These are phyloP conservation scores for Multifurca ochricompacta DNA, from an alignment of 768 basidiomycete species.

Conservation along the genomic window DNA sequence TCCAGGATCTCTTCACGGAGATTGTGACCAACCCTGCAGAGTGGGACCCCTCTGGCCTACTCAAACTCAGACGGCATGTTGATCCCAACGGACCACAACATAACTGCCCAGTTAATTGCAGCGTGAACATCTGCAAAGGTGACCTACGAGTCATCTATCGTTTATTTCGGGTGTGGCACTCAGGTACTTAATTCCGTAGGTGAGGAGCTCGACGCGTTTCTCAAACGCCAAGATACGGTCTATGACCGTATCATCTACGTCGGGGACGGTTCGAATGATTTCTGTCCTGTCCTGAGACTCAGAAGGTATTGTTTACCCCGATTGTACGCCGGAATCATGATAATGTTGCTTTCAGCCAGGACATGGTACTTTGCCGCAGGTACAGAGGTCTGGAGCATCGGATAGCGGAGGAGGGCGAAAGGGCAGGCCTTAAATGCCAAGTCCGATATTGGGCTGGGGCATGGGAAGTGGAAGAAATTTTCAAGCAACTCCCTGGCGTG, in stretches of 20 bases:
- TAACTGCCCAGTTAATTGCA: constrained; percentile 78
- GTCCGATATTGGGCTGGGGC: constrained; percentile 88
- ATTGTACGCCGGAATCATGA: neutral
- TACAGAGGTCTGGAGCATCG: constrained; percentile 72
- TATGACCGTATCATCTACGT: constrained; percentile 84
- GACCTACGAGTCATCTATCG: neutral
- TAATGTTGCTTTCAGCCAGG: constrained; percentile 48
- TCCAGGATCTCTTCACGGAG: constrained; percentile 66
- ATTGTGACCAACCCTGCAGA: constrained; percentile 90
- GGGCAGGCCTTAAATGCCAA: constrained; percentile 57
- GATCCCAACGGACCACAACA: constrained; percentile 77
- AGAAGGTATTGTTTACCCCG: constrained; percentile 43
- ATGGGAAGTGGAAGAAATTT: constrained; percentile 92
- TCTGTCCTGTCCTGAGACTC: constrained; percentile 83
- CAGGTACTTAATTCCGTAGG: constrained; percentile 38
- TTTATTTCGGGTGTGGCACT: neutral
- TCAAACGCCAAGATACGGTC: constrained; percentile 46
- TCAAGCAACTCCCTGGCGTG: constrained; percentile 26
- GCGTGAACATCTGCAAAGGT: constrained; percentile 98
- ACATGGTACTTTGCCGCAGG: constrained; percentile 72
- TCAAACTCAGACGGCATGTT: constrained; percentile 69
- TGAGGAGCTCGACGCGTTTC: constrained; percentile 84
- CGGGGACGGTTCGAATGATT: constrained; percentile 94
- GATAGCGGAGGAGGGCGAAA: constrained; percentile 62
- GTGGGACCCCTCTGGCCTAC: constrained; percentile 63